phyloP scores from a whole-genome alignment of 192 early-diverging fungal genomes.

The Piromyces sp. region DNA sequence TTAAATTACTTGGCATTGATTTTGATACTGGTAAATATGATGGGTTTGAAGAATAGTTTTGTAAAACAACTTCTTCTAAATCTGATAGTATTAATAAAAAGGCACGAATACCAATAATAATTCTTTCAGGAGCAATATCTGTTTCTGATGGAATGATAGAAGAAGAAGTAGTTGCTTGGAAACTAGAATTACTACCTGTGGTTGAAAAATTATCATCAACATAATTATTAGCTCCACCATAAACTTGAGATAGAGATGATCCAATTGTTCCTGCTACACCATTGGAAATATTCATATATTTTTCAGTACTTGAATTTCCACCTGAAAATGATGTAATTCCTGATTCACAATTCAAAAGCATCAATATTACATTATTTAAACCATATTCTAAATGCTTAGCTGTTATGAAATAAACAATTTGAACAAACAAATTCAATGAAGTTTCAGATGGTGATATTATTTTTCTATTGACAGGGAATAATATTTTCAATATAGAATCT shows the following conservation, averaged over 20 bases:
- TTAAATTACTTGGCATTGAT: not conserved
- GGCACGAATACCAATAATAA: constrained; percentile 53
- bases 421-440: constrained; percentile 47
- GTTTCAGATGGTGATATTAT: constrained; percentile 41
- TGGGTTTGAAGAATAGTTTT: constrained; percentile 2
- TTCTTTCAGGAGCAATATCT: constrained; percentile 38
- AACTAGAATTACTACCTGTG: constrained; percentile 4
- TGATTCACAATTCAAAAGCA: constrained; percentile 43
- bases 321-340: not conserved
- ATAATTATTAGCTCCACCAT: not conserved
- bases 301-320: not conserved
- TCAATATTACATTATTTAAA: constrained; percentile 43
- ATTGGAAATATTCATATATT: not conserved
- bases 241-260: not conserved
- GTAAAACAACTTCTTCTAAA: constrained; percentile 27
- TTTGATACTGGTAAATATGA: constrained; percentile 7
- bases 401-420: constrained; percentile 49
- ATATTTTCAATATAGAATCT: constrained; percentile 20
- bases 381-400: constrained; percentile 46
- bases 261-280: not conserved
- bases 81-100: constrained; percentile 58
- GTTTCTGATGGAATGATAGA: constrained; percentile 22
- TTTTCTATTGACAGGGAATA: constrained; percentile 44
- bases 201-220: not conserved
- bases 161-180: constrained; percentile 11